phyloP scores from a whole-genome alignment of 2,329 filamentous ascomycete species.

The Fusarium robinianum region DNA sequence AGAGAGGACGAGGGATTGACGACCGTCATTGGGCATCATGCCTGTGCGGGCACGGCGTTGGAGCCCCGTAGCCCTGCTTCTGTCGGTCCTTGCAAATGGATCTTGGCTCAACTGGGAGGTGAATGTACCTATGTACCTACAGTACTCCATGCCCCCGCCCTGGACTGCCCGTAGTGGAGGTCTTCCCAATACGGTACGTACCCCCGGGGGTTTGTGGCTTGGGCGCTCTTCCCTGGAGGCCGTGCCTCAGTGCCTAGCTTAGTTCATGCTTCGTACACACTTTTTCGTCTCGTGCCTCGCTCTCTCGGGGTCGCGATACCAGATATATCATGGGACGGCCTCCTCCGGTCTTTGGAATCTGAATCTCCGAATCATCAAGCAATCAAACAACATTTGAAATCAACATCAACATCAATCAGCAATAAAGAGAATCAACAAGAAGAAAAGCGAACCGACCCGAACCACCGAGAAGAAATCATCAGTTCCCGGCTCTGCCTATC shows the following conservation, averaged over 20 bases:
- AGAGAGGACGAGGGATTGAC: conserved; percentile 28
- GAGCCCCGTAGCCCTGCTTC: conserved; percentile 24
- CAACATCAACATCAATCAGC: conserved; percentile 1
- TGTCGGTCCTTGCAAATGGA: conserved; percentile 6
- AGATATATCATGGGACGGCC: conserved; percentile 4
- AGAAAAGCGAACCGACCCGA: conserved; percentile 19
- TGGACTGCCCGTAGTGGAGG: no score
- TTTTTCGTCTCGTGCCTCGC: background rate
- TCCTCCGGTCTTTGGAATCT: no score
- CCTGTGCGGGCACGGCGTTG: conserved; percentile 18
- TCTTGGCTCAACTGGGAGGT: no score
- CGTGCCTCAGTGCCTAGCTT: no score
- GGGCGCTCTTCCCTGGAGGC: conserved; percentile 1
- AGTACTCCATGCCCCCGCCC: background rate
- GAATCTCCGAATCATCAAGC: no score
- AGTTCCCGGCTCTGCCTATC: no score
- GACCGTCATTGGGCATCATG: conserved; percentile 22
- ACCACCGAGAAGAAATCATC: conserved; percentile 23
- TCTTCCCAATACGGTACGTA: conserved; percentile 22
- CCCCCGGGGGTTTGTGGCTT: conserved; percentile 11
- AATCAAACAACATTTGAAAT: conserved; percentile 26
- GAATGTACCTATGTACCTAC: conserved; percentile 3
- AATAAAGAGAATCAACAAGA: conserved; percentile 12
- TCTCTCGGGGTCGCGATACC: background rate
- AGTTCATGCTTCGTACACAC: no score